phyloP scores from a whole-genome alignment of 306 rosid genomes.

The Leucaena leucocephala region DNA sequence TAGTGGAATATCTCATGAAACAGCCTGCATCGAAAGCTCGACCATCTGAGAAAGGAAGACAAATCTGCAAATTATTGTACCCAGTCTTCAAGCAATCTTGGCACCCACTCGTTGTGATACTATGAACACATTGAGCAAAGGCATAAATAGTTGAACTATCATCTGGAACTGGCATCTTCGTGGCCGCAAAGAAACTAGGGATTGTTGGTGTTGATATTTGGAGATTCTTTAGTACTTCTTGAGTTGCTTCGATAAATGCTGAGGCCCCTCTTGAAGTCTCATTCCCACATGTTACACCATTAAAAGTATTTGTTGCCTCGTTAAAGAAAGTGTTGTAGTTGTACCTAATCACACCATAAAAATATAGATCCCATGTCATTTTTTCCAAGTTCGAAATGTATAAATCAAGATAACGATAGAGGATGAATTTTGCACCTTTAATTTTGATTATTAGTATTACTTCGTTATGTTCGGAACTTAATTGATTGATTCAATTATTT shows the following conservation, averaged over 20 bases:
- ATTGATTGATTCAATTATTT: no score
- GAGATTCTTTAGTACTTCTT: not conserved
- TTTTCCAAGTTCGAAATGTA: not conserved
- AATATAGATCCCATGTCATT: not conserved
- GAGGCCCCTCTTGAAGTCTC: not conserved
- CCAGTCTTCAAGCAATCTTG: conserved; percentile 43
- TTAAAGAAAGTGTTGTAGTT: not conserved
- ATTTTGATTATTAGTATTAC: no score
- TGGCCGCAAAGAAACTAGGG: conserved; percentile 42
- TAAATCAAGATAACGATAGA: no score
- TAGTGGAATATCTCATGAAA: not conserved
- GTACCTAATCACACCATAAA: not conserved
- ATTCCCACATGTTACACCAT: not conserved
- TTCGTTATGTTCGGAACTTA: no score
- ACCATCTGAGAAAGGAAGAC: conserved; percentile 41
- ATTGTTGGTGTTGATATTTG: conserved; percentile 17
- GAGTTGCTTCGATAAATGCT: not conserved
- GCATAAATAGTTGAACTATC: conserved; percentile 28
- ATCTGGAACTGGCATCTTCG: not conserved
- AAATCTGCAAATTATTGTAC: conserved; percentile 24
- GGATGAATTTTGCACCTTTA: no score
- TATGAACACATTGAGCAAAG: conserved; percentile 50
- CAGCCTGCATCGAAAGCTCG: conserved; percentile 39
- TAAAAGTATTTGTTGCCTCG: not conserved
- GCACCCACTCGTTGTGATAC: conserved; percentile 35